These are phyloP conservation scores for Pyrus hybrid DNA, from an alignment of 331 rosid genomes.

Conservation along the genomic window DNA sequence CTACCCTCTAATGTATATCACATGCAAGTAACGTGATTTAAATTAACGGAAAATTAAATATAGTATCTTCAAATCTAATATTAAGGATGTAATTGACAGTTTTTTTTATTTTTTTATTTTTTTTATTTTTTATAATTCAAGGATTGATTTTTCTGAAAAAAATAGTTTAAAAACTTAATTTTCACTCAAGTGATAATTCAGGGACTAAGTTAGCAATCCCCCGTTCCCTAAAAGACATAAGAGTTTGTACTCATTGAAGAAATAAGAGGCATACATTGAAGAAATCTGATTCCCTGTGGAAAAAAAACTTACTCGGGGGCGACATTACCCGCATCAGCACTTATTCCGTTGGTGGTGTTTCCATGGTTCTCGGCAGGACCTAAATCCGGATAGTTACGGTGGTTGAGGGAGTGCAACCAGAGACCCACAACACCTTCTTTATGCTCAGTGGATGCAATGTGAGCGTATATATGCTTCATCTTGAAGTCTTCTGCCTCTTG, in stretches of 20 bases:
- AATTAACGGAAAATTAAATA: too few species aligned
- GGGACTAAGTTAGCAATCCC: too few species aligned
- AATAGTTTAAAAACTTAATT: too few species aligned
- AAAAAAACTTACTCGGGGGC: conserved; percentile 12
- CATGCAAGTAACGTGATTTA: too few species aligned
- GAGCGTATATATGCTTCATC: conserved; percentile 73
- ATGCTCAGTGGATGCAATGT: conserved; percentile 64
- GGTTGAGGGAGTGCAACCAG: conserved; percentile 93
- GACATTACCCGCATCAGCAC: conserved; percentile 13
- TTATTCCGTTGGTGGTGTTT: conserved; percentile 6
- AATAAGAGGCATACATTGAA: not conserved
- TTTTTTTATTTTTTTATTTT: too few species aligned
- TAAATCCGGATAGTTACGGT: conserved; percentile 80
- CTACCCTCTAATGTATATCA: too few species aligned
- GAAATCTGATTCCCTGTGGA: not conserved
- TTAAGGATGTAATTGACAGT: too few species aligned
- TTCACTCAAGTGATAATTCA: too few species aligned
- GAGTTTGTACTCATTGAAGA: not conserved
- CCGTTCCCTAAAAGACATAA: not conserved
- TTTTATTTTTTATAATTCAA: too few species aligned
- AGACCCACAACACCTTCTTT: conserved; percentile 78
- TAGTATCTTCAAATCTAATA: too few species aligned
- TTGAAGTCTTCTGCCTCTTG: conserved; percentile 77
- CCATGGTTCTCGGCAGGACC: conserved; percentile 20
- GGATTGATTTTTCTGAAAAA: too few species aligned